Conservation (phyloP, 1,284 basidiomycete genomes). For the Cryptococcus sp. region DNA sequence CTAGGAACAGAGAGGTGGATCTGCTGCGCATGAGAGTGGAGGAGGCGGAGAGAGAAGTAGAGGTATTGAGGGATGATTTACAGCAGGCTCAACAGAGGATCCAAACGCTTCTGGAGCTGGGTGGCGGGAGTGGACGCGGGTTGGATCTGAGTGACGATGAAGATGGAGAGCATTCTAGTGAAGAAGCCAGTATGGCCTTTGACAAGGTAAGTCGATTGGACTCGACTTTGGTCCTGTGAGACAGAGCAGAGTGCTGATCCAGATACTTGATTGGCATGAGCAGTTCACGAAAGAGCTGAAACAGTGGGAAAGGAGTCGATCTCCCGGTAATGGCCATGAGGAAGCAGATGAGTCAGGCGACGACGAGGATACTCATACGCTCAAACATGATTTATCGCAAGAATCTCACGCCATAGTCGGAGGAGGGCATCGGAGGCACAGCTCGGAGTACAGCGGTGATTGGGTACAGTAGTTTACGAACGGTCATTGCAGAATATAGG, state of each 20-base stretch:
- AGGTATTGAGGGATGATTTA: constrained; percentile 68
- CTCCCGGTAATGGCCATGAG: constrained; percentile 21
- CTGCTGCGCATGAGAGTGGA: constrained; percentile 50
- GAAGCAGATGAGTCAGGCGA: constrained; percentile 2
- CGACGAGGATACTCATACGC: constrained; percentile 17
- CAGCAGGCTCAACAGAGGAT: constrained; percentile 66
- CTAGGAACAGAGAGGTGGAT: constrained; percentile 73
- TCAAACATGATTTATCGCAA: neutral
- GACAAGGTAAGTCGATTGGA: constrained; percentile 40
- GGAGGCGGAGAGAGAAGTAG: constrained; percentile 47
- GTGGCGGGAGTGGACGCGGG: constrained; percentile 32
- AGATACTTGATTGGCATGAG: neutral
- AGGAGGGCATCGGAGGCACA: constrained; percentile 26
- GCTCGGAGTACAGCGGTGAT: constrained; percentile 38
- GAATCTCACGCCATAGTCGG: neutral
- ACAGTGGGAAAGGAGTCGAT: constrained; percentile 49
- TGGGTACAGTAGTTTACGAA: constrained; percentile 27
- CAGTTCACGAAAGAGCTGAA: constrained; percentile 51
- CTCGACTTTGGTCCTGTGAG: too few species aligned
- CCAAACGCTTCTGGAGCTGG: constrained; percentile 46
- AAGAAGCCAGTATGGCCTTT: constrained; percentile 46
- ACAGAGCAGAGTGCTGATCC: neutral
- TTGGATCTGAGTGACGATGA: constrained; percentile 23
- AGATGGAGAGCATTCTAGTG: constrained; percentile 26
- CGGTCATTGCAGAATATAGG: neutral